Conservation (phyloP, 2,329 filamentous ascomycete genomes). For the Drechmeria coniospora region DNA sequence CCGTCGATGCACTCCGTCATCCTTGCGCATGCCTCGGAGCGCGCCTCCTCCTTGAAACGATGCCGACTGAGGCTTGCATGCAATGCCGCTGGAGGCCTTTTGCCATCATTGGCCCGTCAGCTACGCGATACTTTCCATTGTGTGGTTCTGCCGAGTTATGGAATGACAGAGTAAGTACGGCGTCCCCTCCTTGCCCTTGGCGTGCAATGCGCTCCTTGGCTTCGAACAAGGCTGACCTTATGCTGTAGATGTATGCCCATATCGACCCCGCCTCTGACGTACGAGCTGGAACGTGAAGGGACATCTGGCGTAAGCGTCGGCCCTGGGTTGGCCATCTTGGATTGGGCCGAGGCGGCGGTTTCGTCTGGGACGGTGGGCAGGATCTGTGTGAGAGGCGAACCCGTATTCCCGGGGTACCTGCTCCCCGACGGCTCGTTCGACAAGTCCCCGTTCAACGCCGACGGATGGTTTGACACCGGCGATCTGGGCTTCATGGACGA, state of each 20-base stretch:
- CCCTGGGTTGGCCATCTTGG: constrained; percentile 33
- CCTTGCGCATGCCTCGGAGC: constrained; percentile 25
- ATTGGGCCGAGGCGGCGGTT: constrained; percentile 20
- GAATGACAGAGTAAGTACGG: constrained; percentile 36
- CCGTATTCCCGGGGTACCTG: constrained; percentile 35
- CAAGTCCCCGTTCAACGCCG: constrained; percentile 26
- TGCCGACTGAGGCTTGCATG: constrained; percentile 35
- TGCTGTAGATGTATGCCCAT: constrained; percentile 36
- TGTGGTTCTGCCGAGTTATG: constrained; percentile 38
- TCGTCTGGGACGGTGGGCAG: constrained; percentile 23
- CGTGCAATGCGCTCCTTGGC: too few species aligned
- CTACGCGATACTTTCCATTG: constrained; percentile 35
- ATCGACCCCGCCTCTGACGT: constrained; percentile 36
- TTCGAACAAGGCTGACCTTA: not conserved
- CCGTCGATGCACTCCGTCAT: constrained; percentile 42
- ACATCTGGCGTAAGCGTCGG: constrained; percentile 37
- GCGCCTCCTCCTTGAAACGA: constrained; percentile 22
- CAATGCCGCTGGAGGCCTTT: constrained; percentile 37
- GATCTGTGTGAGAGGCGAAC: constrained; percentile 35
- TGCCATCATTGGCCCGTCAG: constrained; percentile 32
- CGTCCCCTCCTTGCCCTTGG: not conserved
- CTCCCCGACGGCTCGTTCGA: constrained; percentile 25
- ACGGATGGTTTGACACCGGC: constrained; percentile 40
- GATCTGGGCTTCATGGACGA: constrained; percentile 36
- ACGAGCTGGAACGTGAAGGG: constrained; percentile 33